A percentile compares a stretch with the other conserved stretches of the same genome.
Conservation (phyloP, 495 filamentous ascomycete species). For the Cudoniella acicularis region DNA sequence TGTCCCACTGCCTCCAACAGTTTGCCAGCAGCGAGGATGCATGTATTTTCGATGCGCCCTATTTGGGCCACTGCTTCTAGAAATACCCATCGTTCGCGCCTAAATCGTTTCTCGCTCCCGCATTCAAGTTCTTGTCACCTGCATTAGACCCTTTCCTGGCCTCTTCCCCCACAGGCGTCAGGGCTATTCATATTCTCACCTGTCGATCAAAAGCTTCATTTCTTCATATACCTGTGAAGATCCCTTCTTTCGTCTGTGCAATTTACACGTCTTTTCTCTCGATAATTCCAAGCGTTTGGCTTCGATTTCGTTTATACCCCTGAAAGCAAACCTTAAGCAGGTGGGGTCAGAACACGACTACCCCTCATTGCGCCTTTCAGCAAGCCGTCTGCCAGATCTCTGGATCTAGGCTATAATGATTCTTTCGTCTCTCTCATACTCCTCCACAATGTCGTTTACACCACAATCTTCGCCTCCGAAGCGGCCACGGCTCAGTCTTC, state of each 20-base stretch:
- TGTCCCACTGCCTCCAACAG: slow-evolving; percentile 8
- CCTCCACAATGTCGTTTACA: slow-evolving; percentile 30
- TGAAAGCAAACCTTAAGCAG: background rate
- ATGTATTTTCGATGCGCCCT: slow-evolving; percentile 2
- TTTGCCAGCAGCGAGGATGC: background rate
- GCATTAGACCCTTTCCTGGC: slow-evolving; percentile 28
- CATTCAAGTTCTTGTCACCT: slow-evolving; percentile 27
- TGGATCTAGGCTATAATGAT: slow-evolving; percentile 22
- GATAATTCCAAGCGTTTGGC: background rate
- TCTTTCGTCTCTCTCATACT: slow-evolving; percentile 22
- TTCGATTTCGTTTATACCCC: background rate
- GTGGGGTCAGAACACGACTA: background rate
- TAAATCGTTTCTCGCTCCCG: slow-evolving; percentile 24
- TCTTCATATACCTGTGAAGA: slow-evolving; percentile 4
- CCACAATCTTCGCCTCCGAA: slow-evolving; percentile 42
- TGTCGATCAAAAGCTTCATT: slow-evolving; percentile 7
- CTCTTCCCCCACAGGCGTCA: slow-evolving; percentile 26
- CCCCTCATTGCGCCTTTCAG: background rate
- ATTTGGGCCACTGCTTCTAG: slow-evolving; percentile 13
- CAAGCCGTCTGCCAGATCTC: slow-evolving; percentile 3
- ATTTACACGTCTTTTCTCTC: background rate
- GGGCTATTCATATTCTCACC: slow-evolving; percentile 2
- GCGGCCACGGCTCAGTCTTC: slow-evolving; percentile 76
- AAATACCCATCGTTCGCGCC: slow-evolving; percentile 22
- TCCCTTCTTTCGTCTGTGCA: background rate